phyloP scores from a whole-genome alignment of 2,329 filamentous ascomycete genomes.

The Orbilia brochopaga region DNA sequence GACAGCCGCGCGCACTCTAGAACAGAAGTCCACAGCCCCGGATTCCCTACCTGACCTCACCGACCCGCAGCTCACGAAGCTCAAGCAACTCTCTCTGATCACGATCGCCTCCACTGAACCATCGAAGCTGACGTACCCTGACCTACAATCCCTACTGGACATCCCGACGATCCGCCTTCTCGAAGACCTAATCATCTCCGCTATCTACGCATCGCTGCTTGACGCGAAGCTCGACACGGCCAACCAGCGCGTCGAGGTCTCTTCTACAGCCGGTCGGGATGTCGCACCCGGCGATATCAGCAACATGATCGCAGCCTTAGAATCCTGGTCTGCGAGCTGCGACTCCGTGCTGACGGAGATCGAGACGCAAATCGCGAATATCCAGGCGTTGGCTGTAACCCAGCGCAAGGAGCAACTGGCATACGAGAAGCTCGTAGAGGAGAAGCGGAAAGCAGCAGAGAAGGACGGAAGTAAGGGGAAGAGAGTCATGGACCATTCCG shows the following conservation, averaged over 20 bases:
- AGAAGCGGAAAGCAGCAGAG: conserved; percentile 57
- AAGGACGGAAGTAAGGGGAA: conserved; percentile 53
- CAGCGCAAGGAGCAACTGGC: conserved; percentile 64
- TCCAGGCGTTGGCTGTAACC: conserved; percentile 67
- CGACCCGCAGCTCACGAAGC: conserved; percentile 77
- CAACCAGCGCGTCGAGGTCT: conserved; percentile 75
- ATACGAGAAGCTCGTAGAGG: conserved; percentile 63
- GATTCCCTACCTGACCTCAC: conserved; percentile 73
- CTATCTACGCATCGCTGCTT: conserved; percentile 84
- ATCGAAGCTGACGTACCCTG: conserved; percentile 73
- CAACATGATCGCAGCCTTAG: conserved; percentile 70
- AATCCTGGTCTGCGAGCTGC: conserved; percentile 80
- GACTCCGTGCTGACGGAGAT: conserved; percentile 74
- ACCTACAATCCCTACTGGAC: conserved; percentile 70
- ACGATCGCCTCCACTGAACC: conserved; percentile 72
- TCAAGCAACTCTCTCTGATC: conserved; percentile 87
- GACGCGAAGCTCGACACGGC: conserved; percentile 82
- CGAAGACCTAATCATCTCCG: conserved; percentile 83
- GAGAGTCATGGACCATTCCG: conserved; percentile 55
- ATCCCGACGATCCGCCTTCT: conserved; percentile 73
- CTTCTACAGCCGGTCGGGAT: conserved; percentile 83
- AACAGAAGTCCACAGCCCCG: conserved; percentile 33
- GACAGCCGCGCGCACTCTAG: conserved; percentile 37
- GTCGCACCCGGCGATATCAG: conserved; percentile 75
- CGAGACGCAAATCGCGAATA: conserved; percentile 73